Evolutionary conservation across 331 rosid genomes (phyloP), one percentile per base, ranked within the genome.

Genomic region (Telfairia occidentalis): DNA sequence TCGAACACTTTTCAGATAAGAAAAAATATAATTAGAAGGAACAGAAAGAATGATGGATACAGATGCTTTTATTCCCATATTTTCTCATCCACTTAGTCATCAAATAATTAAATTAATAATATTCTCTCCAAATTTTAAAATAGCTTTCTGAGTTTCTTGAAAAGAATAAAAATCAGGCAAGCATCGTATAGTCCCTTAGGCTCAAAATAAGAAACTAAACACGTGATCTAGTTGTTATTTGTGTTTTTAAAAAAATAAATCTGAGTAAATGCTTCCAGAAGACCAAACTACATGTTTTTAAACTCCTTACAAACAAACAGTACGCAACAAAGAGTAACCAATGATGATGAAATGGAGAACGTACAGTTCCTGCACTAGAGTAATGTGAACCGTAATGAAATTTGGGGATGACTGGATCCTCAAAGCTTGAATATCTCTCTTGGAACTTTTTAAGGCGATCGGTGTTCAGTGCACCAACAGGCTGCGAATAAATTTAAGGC

Each of bases 331-430:
- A 66, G 5, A 69, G 38, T 1, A 70, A 13, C 40, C 30, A 38
- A 63, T 61, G 57, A 46, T 50, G 57, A 42, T 21, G 71, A 18
- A 74, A 78, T 57, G 69, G 63, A 76, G 78, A 78, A 84, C 99
- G 75, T 79, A 95, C 99, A 71, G 96, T 92, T 87, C 97, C 99
- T 69, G 99, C 99, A 87, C 97, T 95, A 9, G 97, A 95, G 84
- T 92, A 95, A 88, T 95, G 97, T 58, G 99, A 95, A 78, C 99
- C 99, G 61, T 90, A 95, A 85, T 92, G 99, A 76, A 95, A 95
- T 80, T 92, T 95, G 75, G 99, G 97, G 60, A 92, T 95, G 83
- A 89, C 71, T 1, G 97, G 99, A 87, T 95, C 99, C 78, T 92
- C 97, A 77, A 95, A 95, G 86, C 88, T 92, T 45, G 87, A 79